Evolutionary conservation across 169 alveolate genomes (phyloP), one percentile per base, ranked within the genome.

Genomic region (Plasmodium gonderi): DNA sequence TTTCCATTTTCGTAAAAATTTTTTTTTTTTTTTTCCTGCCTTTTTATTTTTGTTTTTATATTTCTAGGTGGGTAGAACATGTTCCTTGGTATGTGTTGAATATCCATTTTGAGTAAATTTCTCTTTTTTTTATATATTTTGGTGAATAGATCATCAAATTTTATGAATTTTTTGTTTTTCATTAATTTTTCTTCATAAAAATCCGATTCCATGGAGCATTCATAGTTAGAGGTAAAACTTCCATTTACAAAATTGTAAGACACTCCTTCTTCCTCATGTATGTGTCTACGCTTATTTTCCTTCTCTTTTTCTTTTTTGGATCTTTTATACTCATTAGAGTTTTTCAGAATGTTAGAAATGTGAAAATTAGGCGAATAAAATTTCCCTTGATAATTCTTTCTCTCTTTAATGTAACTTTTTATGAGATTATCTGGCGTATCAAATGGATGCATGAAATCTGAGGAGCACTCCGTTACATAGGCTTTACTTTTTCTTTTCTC

Each of bases 381-480:
- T 31, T 90, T 90, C 8, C 42, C 36, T 47, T 79, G 82, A 51
- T 47, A 90, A 49, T 65, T 78, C 72, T 38, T 68, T 36, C 85
- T 90, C 80, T 90, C 94, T 38, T 65, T 67, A 49, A 90, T 79
- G 54, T 90, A 90, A 38, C 51, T 45, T 38, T 67, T 76, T 68
- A 82, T 47, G 7, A 29, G 26, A 44, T 49, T 68, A 76, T 76
- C 47, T 69, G 54, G 75, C 20, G 51, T 76, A 36, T 77, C 67
- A 64, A 40, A 45, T 40, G 40, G 51, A 23, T 20, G 74, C 20
- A 51, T 75, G 33, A 68, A 81, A 2, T 69, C 60, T n/a, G 79
- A 54, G 33, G 93, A 93, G 67, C 33, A 95, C 20, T 93, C 95
- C 47, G 89, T 94, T 94, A 54, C n/a, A 26, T 20, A 68, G 79